Percentiles rank a stretch among this genome's conserved stretches.
Conservation (phyloP, 164 flowering plant species). For the Saururus chinensis region DNA sequence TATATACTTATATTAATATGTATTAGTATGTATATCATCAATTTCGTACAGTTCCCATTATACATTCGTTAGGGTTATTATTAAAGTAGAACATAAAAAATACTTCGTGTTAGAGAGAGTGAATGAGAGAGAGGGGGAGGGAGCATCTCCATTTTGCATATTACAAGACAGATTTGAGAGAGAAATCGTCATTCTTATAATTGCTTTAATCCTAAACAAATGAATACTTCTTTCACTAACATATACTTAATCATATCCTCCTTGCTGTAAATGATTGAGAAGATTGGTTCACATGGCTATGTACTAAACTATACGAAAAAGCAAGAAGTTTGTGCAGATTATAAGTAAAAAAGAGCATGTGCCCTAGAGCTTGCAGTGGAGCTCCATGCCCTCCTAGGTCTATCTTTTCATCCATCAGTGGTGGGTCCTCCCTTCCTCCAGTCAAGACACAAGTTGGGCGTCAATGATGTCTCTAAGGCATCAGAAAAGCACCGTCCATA, state of each 20-base stretch:
- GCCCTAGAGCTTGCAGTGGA: neutral
- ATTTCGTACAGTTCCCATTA: too few relatives aligned
- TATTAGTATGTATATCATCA: too few relatives aligned
- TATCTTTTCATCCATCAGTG: slow-evolving; percentile 3
- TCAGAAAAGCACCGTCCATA: neutral
- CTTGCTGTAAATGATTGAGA: slow-evolving; percentile 12
- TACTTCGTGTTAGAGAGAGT: too few relatives aligned
- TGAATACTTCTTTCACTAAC: neutral
- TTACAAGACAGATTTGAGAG: neutral
- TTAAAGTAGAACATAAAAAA: too few relatives aligned
- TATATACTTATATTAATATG: too few relatives aligned
- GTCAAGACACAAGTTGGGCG: slow-evolving; percentile 8
- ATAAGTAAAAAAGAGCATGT: neutral
- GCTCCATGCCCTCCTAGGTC: neutral
- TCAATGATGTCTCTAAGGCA: slow-evolving; percentile 3
- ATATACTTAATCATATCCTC: slow-evolving; percentile 5
- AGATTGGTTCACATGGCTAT: slow-evolving; percentile 14
- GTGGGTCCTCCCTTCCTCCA: neutral
- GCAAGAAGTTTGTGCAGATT: neutral
- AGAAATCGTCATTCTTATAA: neutral
- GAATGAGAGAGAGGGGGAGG: too few relatives aligned
- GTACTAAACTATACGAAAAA: slow-evolving; percentile 5
- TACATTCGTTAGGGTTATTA: too few relatives aligned
- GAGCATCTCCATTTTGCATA: neutral
- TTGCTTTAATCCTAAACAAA: neutral